These are phyloP conservation scores for Psilocybe cyanescens DNA, from an alignment of 768 basidiomycete species.

Conservation along the genomic window DNA sequence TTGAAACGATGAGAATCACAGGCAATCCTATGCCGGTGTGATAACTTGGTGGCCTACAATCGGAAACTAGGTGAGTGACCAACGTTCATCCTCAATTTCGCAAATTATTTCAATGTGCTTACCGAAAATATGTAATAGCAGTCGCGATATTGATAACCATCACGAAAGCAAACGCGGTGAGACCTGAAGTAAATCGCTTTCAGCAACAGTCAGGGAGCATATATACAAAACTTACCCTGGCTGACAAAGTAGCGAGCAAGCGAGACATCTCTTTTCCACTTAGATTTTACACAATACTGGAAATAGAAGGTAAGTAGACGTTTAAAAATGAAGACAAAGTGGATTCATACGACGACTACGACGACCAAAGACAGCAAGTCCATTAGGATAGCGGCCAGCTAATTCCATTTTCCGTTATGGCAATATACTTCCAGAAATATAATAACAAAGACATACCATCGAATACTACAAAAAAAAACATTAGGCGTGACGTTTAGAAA, in stretches of 20 bases:
- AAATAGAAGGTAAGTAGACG: background rate
- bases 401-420: background rate
- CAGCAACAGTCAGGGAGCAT: background rate
- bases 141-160: constrained; percentile 32
- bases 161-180: constrained; percentile 30
- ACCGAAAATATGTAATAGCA: constrained; percentile 37
- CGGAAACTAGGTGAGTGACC: background rate
- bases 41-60: constrained; percentile 30
- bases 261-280: constrained; percentile 28
- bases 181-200: constrained; percentile 24
- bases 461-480: constrained; percentile 16
- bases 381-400: constrained; percentile 38
- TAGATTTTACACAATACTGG: constrained; percentile 30
- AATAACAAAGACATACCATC: constrained; percentile 18
- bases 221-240: constrained; percentile 31
- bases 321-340: background rate
- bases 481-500: constrained; percentile 1
- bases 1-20: constrained; percentile 36
- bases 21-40: constrained; percentile 39
- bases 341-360: constrained; percentile 33
- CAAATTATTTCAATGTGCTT: background rate
- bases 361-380: constrained; percentile 36
- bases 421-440: background rate
- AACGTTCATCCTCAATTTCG: background rate
- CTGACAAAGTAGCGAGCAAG: constrained; percentile 36